phyloP scores from a whole-genome alignment of 306 rosid genomes.

The Cicer cuneatum region DNA sequence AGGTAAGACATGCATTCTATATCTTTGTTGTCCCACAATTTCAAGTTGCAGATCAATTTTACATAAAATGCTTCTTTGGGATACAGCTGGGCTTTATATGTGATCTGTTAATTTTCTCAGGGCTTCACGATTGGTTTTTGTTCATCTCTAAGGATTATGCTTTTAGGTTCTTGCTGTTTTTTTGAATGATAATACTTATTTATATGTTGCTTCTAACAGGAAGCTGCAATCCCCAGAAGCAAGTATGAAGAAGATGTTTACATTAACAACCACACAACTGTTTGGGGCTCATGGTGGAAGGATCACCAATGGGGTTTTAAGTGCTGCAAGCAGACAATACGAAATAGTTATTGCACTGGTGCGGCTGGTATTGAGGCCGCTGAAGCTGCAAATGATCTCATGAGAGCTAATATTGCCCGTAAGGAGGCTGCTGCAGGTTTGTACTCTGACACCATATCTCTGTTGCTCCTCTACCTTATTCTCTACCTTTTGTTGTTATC shows the following conservation, averaged over 20 bases:
- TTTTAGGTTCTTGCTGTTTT: background rate
- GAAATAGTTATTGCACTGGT: slow-evolving; percentile 42
- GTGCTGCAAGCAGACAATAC: slow-evolving; percentile 60
- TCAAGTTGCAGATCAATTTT: slow-evolving; percentile 5
- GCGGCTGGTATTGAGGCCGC: slow-evolving; percentile 46
- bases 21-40: background rate
- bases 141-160: slow-evolving; percentile 11
- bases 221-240: slow-evolving; percentile 47
- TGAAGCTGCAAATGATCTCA: slow-evolving; percentile 65
- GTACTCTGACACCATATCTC: slow-evolving; percentile 14
- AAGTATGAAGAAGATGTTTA: slow-evolving; percentile 57
- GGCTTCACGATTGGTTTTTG: slow-evolving; percentile 1
- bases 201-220: slow-evolving; percentile 22
- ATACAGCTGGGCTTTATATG: background rate
- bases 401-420: slow-evolving; percentile 80
- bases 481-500: background rate
- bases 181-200: slow-evolving; percentile 6
- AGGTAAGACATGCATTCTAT: slow-evolving; percentile 44
- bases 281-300: slow-evolving; percentile 83
- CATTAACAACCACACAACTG: slow-evolving; percentile 63
- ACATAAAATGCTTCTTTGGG: background rate
- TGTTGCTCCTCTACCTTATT: background rate
- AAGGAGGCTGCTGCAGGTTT: slow-evolving; percentile 65
- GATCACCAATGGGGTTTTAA: slow-evolving; percentile 80
- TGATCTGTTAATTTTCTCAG: background rate